Evolutionary conservation across 805 yeast genomes (phyloP).

Genomic region (Candida succiphila): DNA sequence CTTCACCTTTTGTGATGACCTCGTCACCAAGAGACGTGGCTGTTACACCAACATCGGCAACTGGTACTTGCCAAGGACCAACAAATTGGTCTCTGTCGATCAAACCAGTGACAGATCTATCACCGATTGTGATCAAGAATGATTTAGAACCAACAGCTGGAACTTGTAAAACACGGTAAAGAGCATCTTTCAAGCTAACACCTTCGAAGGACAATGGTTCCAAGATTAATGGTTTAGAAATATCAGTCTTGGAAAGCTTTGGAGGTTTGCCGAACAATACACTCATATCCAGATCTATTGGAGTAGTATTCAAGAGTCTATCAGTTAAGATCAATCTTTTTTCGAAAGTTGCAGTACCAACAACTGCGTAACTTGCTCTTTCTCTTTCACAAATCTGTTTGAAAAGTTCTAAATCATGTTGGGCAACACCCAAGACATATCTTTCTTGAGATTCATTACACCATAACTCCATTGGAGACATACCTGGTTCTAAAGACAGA

Average conservation of each 20-base stretch:
- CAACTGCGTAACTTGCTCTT: constrained; percentile 93
- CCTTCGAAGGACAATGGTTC: constrained; percentile 22
- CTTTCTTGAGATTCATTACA: constrained; percentile 99
- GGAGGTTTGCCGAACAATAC: constrained; percentile 96
- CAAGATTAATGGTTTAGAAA: constrained; percentile 49
- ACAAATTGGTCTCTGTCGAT: constrained; percentile 97
- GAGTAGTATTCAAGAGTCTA: constrained; percentile 64
- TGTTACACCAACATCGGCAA: constrained; percentile 96
- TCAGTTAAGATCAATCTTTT: constrained; percentile 77
- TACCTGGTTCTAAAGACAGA: constrained; percentile 86
- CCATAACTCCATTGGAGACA: constrained; percentile 99
- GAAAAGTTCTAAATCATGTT: constrained; percentile 63
- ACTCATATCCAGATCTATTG: constrained; percentile 94
- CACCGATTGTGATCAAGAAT: constrained; percentile 96
- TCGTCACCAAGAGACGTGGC: constrained; percentile 78
- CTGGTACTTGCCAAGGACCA: constrained; percentile 99
- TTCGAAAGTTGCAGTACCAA: constrained; percentile 87
- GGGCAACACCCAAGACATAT: constrained; percentile 87
- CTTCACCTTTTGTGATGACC: constrained; percentile 80
- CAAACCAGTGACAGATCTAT: constrained; percentile 93
- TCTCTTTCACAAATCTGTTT: constrained; percentile 83
- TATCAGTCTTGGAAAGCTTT: constrained; percentile 73
- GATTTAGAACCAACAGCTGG: constrained; percentile 95
- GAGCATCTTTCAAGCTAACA: constrained; percentile 47
- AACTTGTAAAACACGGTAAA: constrained; percentile 72